phyloP scores from a whole-genome alignment of 1,139 yeast genomes.

The Taiozyma sp. region DNA sequence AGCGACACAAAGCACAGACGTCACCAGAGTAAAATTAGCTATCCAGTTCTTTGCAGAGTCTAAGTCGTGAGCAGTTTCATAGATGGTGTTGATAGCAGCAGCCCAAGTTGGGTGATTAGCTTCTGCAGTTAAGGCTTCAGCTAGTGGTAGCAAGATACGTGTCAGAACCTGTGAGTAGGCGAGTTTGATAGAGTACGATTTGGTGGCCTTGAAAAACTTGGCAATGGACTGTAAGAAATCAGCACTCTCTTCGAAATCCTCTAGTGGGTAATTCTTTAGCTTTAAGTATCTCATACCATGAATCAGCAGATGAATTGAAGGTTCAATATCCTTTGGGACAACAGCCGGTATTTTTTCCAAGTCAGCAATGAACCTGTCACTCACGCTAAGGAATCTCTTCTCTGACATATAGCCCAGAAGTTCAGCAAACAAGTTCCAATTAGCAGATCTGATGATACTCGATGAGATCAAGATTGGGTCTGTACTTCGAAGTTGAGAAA shows the following conservation, averaged over 20 bases:
- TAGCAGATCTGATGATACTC: slow-evolving; percentile 76
- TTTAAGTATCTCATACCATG: slow-evolving; percentile 87
- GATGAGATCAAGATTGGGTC: slow-evolving; percentile 68
- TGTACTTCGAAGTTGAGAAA: slow-evolving; percentile 81
- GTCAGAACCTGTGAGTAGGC: slow-evolving; percentile 86
- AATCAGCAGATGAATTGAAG: slow-evolving; percentile 67
- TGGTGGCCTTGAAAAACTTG: slow-evolving; percentile 68
- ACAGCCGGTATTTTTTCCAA: slow-evolving; percentile 70
- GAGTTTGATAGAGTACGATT: slow-evolving; percentile 54
- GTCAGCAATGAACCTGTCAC: slow-evolving; percentile 91
- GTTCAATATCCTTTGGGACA: slow-evolving; percentile 56
- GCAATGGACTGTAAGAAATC: slow-evolving; percentile 83
- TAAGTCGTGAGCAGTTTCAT: slow-evolving; percentile 40
- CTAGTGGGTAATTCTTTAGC: slow-evolving; percentile 79
- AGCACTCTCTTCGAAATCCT: slow-evolving; percentile 85
- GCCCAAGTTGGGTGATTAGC: slow-evolving; percentile 96
- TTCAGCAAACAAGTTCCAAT: slow-evolving; percentile 91
- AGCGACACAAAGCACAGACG: slow-evolving; percentile 75
- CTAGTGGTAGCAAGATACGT: slow-evolving; percentile 71
- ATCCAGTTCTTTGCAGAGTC: slow-evolving; percentile 60
- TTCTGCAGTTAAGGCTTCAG: slow-evolving; percentile 86
- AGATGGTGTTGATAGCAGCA: slow-evolving; percentile 64
- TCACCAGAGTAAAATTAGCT: slow-evolving; percentile 61
- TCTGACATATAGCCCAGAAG: slow-evolving; percentile 87
- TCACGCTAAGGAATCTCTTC: slow-evolving; percentile 75